phyloP scores from a whole-genome alignment of 2,329 filamentous ascomycete species.

The Beauveria bassiana region DNA sequence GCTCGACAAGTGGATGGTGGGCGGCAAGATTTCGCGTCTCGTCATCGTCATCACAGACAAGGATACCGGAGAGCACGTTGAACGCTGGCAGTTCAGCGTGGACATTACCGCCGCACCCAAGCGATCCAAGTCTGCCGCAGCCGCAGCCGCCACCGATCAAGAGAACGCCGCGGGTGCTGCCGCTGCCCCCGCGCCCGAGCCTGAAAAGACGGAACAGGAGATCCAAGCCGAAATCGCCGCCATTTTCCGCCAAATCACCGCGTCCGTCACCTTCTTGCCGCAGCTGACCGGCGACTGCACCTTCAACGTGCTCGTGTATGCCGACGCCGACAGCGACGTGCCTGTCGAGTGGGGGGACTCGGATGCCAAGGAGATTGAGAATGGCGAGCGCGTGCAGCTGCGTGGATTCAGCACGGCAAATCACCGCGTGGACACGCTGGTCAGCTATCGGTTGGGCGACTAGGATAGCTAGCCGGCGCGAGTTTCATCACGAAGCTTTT shows the following conservation, averaged over 20 bases:
- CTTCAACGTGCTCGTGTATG: conserved; percentile 97
- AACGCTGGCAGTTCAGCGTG: conserved; percentile 97
- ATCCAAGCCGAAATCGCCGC: conserved; percentile 95
- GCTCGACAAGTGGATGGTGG: conserved; percentile 95
- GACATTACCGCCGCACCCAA: conserved; percentile 26
- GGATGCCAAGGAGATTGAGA: conserved; percentile 91
- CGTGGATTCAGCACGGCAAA: conserved; percentile 93
- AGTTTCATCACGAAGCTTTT: background rate
- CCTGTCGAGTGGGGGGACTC: conserved; percentile 98
- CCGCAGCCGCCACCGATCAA: conserved; percentile 50
- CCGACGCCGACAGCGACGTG: conserved; percentile 91
- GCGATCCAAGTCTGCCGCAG: conserved; percentile 34
- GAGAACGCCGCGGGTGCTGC: conserved; percentile 54
- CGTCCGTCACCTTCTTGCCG: conserved; percentile 91
- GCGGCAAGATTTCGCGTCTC: conserved; percentile 93
- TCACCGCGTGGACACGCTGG: conserved; percentile 88
- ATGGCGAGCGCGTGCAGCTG: conserved; percentile 91
- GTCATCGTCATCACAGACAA: conserved; percentile 96
- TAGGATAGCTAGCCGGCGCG: conserved; percentile 12
- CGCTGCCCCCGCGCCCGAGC: conserved; percentile 21
- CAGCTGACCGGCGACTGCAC: conserved; percentile 87
- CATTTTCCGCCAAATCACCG: conserved; percentile 96
- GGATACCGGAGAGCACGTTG: conserved; percentile 91
- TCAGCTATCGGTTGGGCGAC: conserved; percentile 71
- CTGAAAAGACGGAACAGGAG: conserved; percentile 82